These are phyloP conservation scores for Helenozyma baotianmanensis DNA, from an alignment of 805 yeast genomes.

Conservation along the genomic window DNA sequence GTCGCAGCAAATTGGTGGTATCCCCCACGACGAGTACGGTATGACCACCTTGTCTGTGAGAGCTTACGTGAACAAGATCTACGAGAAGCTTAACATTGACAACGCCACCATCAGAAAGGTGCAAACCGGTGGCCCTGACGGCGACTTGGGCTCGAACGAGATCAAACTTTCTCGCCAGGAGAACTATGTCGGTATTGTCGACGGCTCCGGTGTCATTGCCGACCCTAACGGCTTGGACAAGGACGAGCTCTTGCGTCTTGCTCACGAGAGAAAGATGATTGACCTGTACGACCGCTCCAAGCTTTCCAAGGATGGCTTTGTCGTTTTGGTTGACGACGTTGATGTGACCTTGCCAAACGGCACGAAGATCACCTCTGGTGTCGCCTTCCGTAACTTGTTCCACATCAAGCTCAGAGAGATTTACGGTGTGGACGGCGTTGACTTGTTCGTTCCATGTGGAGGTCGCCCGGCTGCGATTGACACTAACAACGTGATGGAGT, in stretches of 20 bases:
- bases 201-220: conserved; percentile 92
- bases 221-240: conserved; percentile 90
- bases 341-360: conserved; percentile 80
- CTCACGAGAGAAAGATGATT: conserved; percentile 71
- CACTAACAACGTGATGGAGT: conserved; percentile 67
- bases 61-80: conserved; percentile 83
- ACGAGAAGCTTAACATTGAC: conserved; percentile 68
- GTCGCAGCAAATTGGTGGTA: conserved; percentile 88
- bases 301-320: conserved; percentile 71
- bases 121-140: conserved; percentile 99
- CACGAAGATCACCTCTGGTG: conserved; percentile 70
- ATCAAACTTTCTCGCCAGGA: conserved; percentile 81
- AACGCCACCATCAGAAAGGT: conserved; percentile 61
- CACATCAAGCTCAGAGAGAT: conserved; percentile 69
- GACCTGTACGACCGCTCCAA: conserved; percentile 61
- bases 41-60: conserved; percentile 96
- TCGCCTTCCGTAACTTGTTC: conserved; percentile 84
- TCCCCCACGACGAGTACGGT: conserved; percentile 97
- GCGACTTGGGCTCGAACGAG: conserved; percentile 95
- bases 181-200: conserved; percentile 81
- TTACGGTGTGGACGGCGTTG: conserved; percentile 56
- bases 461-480: conserved; percentile 97
- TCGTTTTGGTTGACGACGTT: conserved; percentile 79
- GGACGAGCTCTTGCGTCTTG: conserved; percentile 71
- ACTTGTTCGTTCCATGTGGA: conserved; percentile 96